These are phyloP conservation scores for Magnolia changhungtana DNA, from an alignment of 164 flowering plant genomes.

Conservation along the genomic window DNA sequence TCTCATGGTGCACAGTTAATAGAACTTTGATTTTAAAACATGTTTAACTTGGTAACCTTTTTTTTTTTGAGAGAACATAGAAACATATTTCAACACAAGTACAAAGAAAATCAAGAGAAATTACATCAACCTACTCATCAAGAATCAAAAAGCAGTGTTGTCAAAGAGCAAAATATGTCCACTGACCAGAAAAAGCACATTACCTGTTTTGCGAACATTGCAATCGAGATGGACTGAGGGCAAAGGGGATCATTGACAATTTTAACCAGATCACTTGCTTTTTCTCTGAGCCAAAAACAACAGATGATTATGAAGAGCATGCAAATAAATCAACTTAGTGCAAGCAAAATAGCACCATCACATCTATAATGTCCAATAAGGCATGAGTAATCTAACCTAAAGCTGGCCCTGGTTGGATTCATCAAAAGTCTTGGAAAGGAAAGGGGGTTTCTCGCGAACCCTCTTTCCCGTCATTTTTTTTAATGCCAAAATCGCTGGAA, in stretches of 20 bases:
- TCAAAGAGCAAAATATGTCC: neutral
- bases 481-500: too few species aligned
- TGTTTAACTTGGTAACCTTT: neutral
- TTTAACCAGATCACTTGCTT: slow-evolving; percentile 55
- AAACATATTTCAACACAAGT: neutral
- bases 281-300: slow-evolving; percentile 38
- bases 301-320: neutral
- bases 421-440: too few species aligned
- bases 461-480: too few species aligned
- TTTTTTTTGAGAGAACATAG: neutral
- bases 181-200: neutral
- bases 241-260: slow-evolving; percentile 50
- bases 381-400: neutral
- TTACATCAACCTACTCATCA: neutral
- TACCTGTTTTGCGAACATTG: slow-evolving; percentile 81
- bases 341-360: neutral
- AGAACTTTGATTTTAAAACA: neutral
- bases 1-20: neutral
- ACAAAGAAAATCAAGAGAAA: neutral
- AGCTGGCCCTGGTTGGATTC: too few species aligned
- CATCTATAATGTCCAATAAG: neutral
- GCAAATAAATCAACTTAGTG: neutral
- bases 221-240: slow-evolving; percentile 67
- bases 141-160: neutral
- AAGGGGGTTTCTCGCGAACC: too few species aligned